Conservation (phyloP, 352 stramenopile species). For the Pythium apleroticum region DNA sequence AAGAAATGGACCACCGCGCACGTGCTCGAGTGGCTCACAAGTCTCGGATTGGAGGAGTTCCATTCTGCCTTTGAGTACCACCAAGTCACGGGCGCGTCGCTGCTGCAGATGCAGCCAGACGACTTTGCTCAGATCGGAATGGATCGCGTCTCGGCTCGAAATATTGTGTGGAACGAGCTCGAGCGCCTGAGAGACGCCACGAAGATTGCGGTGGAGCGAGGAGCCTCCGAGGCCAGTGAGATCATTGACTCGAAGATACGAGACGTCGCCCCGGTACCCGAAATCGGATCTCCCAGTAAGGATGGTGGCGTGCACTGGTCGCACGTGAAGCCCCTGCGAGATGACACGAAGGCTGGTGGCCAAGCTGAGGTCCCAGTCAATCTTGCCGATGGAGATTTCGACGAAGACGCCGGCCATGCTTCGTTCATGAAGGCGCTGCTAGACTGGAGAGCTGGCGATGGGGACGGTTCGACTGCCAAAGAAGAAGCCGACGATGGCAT, state of each 20-base stretch:
- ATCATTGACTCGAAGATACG: conserved; percentile 67
- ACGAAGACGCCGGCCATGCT: conserved; percentile 68
- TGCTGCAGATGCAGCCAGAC: conserved; percentile 47
- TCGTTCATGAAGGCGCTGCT: conserved; percentile 82
- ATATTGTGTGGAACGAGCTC: conserved; percentile 53
- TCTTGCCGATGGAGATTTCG: conserved; percentile 71
- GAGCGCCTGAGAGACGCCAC: conserved; percentile 39
- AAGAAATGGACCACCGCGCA: conserved; percentile 52
- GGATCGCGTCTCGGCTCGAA: conserved; percentile 52
- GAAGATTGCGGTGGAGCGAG: not conserved
- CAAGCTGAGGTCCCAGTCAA: conserved; percentile 55
- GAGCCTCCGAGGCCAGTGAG: conserved; percentile 24
- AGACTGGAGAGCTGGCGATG: conserved; percentile 64
- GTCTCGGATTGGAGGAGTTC: conserved; percentile 62
- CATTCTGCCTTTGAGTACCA: conserved; percentile 77
- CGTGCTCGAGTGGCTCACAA: conserved; percentile 64
- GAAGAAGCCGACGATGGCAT: conserved; percentile 39
- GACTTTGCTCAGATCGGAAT: conserved; percentile 58
- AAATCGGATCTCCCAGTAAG: conserved; percentile 30
- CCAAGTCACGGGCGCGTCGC: conserved; percentile 52
- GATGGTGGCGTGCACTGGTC: conserved; percentile 56
- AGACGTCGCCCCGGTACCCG: conserved; percentile 31
- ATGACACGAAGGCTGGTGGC: conserved; percentile 24
- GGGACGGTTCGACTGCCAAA: conserved; percentile 11
- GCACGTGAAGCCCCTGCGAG: conserved; percentile 55